A percentile compares a stretch with the other conserved stretches of the same genome.
These are phyloP conservation scores for Rhododendron ovatum DNA, from an alignment of 148 eudicot species.

Conservation along the genomic window DNA sequence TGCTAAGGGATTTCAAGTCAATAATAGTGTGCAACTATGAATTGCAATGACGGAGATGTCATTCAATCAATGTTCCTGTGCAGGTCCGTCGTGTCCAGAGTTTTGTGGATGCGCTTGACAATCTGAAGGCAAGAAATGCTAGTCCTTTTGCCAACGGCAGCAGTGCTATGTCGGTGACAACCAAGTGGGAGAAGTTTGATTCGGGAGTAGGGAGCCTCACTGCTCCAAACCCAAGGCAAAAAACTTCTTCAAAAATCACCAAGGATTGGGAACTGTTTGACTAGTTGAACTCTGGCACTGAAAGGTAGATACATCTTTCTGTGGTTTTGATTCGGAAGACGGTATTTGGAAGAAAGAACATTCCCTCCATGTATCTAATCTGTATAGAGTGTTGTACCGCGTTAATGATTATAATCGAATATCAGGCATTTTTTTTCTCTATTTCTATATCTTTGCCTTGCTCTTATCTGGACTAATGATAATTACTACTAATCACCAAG, in stretches of 20 bases:
- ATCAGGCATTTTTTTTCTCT: not conserved
- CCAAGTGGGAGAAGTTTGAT: conserved; percentile 44
- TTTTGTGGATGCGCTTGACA: conserved; percentile 45
- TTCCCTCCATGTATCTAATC: not conserved
- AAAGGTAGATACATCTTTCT: not conserved
- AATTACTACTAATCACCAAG: not conserved
- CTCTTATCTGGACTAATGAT: not conserved
- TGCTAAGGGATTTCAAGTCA: not conserved
- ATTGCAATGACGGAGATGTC: not conserved
- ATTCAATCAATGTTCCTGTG: conserved; percentile 3
- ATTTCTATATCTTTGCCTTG: not conserved
- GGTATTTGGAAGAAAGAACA: not conserved
- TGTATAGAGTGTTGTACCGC: not conserved
- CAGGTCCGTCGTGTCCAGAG: conserved; percentile 52
- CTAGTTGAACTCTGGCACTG: not conserved
- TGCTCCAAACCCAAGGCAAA: conserved; percentile 18
- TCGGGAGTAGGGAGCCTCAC: conserved; percentile 42
- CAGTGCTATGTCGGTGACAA: conserved; percentile 23
- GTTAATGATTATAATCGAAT: not conserved
- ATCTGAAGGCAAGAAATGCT: conserved; percentile 35
- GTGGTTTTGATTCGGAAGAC: not conserved
- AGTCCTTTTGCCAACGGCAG: conserved; percentile 16
- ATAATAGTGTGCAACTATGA: not conserved
- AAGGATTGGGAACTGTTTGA: conserved; percentile 42
- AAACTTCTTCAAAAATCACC: conserved; percentile 24